Percentiles rank a stretch among this genome's conserved stretches.
phyloP scores from a whole-genome alignment of 2,329 filamentous ascomycete genomes.

The Fusarium nurragi region DNA sequence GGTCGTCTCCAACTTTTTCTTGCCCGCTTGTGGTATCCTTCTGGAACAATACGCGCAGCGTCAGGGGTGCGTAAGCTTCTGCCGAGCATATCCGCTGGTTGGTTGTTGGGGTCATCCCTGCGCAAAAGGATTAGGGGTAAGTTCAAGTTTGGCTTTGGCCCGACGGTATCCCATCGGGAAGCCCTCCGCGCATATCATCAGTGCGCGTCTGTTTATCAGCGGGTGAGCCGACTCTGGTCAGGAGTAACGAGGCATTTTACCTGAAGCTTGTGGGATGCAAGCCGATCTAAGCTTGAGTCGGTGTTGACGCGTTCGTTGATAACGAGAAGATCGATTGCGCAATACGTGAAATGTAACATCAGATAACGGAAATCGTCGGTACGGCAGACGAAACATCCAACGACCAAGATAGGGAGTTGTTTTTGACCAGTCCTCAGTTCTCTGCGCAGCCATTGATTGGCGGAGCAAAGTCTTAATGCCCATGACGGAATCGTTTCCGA shows the following conservation, averaged over 20 bases:
- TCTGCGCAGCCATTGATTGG: not conserved
- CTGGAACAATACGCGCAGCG: slow-evolving; percentile 16
- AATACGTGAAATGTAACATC: not conserved
- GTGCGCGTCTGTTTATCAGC: not conserved
- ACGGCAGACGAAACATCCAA: not conserved
- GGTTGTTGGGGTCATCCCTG: not conserved
- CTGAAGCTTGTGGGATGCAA: too few relatives aligned
- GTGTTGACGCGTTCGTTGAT: not conserved
- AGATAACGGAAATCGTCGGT: slow-evolving; percentile 15
- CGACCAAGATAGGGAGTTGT: not conserved
- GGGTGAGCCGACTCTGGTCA: not conserved
- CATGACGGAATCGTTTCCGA: slow-evolving; percentile 13
- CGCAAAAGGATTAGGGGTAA: not conserved
- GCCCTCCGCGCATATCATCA: slow-evolving; percentile 2
- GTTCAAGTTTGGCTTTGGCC: not conserved
- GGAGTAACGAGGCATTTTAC: not conserved
- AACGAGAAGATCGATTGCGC: not conserved
- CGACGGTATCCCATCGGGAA: slow-evolving; percentile 16
- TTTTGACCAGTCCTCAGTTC: not conserved
- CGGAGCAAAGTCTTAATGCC: not conserved
- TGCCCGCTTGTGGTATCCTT: slow-evolving; percentile 4
- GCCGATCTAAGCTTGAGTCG: not conserved
- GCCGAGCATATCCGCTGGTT: not conserved
- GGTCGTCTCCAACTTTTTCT: not conserved
- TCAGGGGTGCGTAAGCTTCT: not conserved